Conservation (phyloP, 257 asterid genomes). For the Prunella vulgaris region DNA sequence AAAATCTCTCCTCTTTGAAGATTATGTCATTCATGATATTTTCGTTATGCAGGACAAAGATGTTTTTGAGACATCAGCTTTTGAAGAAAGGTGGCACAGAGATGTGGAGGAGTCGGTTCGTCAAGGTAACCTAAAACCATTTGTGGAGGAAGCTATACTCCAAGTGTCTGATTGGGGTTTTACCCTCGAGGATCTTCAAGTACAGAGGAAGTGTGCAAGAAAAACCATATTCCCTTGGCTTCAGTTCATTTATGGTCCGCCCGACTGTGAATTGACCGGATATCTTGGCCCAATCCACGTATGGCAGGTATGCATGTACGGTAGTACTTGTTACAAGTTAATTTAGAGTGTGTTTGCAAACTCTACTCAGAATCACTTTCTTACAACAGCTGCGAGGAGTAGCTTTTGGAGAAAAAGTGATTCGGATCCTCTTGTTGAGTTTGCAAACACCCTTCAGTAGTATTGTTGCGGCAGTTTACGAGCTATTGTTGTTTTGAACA, state of each 20-base stretch:
- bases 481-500: conserved; percentile 24
- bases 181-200: conserved; percentile 60
- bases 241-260: conserved; percentile 51
- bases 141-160: conserved; percentile 72
- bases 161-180: conserved; percentile 93
- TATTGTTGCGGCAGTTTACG: not conserved
- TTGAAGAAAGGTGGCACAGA: conserved; percentile 75
- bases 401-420: too few species aligned
- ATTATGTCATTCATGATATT: too few species aligned
- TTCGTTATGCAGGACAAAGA: conserved; percentile 52
- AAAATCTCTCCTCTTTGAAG: too few species aligned
- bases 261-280: conserved; percentile 66
- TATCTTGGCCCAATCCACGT: conserved; percentile 84
- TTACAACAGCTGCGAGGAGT: too few species aligned
- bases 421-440: too few species aligned
- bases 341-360: too few species aligned
- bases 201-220: conserved; percentile 53
- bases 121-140: conserved; percentile 55
- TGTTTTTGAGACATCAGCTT: conserved; percentile 39
- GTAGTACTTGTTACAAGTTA: too few species aligned
- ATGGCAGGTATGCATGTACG: conserved; percentile 98
- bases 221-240: conserved; percentile 66
- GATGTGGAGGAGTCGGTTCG: conserved; percentile 85
- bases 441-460: too few species aligned
- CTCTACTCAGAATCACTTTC: too few species aligned